These are phyloP conservation scores for Pholiota molesta DNA, from an alignment of 768 basidiomycete species.

Conservation along the genomic window DNA sequence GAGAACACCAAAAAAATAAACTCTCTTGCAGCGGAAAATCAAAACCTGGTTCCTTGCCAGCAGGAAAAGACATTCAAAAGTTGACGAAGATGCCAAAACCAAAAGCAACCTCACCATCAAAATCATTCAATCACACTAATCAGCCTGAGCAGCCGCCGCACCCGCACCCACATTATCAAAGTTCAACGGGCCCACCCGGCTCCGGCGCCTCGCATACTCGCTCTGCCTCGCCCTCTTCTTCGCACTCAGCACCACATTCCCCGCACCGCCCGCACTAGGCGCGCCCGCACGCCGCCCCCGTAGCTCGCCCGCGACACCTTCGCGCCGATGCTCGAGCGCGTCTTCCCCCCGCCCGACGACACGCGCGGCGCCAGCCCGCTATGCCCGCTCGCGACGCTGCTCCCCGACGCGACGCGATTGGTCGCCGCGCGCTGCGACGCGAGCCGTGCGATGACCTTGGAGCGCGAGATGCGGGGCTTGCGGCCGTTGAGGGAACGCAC, in stretches of 20 bases:
- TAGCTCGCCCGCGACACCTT: constrained; percentile 43
- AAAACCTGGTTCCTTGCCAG: neutral
- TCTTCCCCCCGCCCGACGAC: constrained; percentile 24
- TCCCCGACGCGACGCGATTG: constrained; percentile 15
- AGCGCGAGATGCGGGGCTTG: constrained; percentile 80
- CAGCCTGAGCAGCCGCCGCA: neutral
- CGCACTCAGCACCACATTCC: constrained; percentile 54
- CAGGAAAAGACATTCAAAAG: neutral
- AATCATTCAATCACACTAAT: neutral
- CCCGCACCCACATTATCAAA: constrained; percentile 5
- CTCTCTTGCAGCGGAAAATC: neutral
- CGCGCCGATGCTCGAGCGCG: constrained; percentile 57
- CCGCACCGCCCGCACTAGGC: constrained; percentile 28
- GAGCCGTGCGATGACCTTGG: constrained; percentile 76
- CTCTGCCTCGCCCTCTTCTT: constrained; percentile 79
- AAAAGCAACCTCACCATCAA: neutral
- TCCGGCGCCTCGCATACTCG: constrained; percentile 66
- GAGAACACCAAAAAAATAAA: neutral
- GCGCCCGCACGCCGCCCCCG: constrained; percentile 31
- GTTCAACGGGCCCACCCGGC: constrained; percentile 30
- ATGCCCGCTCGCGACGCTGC: constrained; percentile 18
- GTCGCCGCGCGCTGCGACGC: constrained; percentile 68
- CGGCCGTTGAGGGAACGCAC: constrained; percentile 46
- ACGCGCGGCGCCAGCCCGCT: constrained; percentile 14
- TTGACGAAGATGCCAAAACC: neutral